Percentiles rank a stretch among this genome's conserved stretches.
Conservation (phyloP, 192 early-diverging fungal genomes). For the Coemansia sp. region DNA sequence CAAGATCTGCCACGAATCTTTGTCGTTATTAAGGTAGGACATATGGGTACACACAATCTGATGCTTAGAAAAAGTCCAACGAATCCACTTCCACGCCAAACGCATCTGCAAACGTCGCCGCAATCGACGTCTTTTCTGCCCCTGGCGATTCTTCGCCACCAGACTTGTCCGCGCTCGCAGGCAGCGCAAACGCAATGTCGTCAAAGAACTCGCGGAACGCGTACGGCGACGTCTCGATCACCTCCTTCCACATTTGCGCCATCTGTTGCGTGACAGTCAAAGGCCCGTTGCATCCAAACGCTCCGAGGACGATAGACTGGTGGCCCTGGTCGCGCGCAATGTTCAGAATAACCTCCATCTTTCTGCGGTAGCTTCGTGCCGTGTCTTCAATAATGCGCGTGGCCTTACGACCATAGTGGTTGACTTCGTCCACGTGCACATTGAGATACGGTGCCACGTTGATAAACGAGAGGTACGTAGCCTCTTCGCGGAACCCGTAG, state of each 20-base stretch:
- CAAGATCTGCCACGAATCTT: neutral
- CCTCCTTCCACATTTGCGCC: slow-evolving; percentile 54
- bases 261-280: slow-evolving; percentile 27
- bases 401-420: slow-evolving; percentile 47
- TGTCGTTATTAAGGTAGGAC: neutral
- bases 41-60: neutral
- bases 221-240: slow-evolving; percentile 48
- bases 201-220: slow-evolving; percentile 55
- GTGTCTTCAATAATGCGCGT: slow-evolving; percentile 48
- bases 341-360: slow-evolving; percentile 52
- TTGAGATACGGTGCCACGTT: slow-evolving; percentile 50
- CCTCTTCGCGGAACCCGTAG: slow-evolving; percentile 52
- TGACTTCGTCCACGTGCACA: slow-evolving; percentile 48
- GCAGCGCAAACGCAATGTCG: slow-evolving; percentile 49
- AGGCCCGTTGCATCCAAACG: slow-evolving; percentile 50
- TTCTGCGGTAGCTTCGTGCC: slow-evolving; percentile 46
- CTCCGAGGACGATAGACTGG: slow-evolving; percentile 48
- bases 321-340: slow-evolving; percentile 55
- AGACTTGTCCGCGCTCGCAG: slow-evolving; percentile 12
- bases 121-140: slow-evolving; percentile 21
- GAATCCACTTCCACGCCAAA: slow-evolving; percentile 47
- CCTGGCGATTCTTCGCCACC: slow-evolving; percentile 35
- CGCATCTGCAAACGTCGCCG: slow-evolving; percentile 37
- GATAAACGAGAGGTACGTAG: slow-evolving; percentile 45
- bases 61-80: slow-evolving; percentile 45